Evolutionary conservation across 345 rosid species (phyloP), one percentile per base, ranked within the genome.

Genomic region (Streptanthus diversifolius): DNA sequence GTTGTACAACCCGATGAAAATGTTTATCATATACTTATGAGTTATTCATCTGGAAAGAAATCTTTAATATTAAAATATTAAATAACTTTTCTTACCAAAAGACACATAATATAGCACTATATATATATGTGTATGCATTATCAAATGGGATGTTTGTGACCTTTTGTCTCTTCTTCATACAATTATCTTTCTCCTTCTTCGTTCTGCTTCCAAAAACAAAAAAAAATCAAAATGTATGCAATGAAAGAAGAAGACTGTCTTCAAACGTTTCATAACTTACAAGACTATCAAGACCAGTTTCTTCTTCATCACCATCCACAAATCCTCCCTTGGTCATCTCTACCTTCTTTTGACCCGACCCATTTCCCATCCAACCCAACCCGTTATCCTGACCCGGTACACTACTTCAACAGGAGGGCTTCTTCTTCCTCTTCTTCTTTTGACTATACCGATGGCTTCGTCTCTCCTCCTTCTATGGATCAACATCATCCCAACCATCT

Each of bases 191-290:
- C 22, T 70, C 55, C 45, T 56, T 56, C 45, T 17, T 40, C 22
- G 71, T 66, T 59, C 73, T 24, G 18, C 53, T 73, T 73, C 63
- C 51, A 52, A 68, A 43, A 40, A 55, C 35, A 19, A 43, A 32
- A 33, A 45, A 44, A 51, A 24, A 24, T 15, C 27, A 44, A 68
- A 54, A 82, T 86, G 88, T 82, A 89, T 53, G 89, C 85, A 47
- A 73, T 84, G 81, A 85, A 87, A 78, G 92, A 88, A 77, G 98
- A 85, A 45, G 88, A 89, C 68, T 83, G 87, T 73, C 85, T 91
- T 47, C 88, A 84, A 63, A 75, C 86, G 12, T 59, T 83, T 68
- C 87, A 78, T 68, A 83, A 80, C 85, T 61, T 82, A 30, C 96
- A 91, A 82, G 79, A 78, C 40, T 86, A 82, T 73, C 96, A 82